Base-by-base conservation (phyloP, 768 basidiomycete genomes). In the Tylopilus rubrobrunneus region DNA sequence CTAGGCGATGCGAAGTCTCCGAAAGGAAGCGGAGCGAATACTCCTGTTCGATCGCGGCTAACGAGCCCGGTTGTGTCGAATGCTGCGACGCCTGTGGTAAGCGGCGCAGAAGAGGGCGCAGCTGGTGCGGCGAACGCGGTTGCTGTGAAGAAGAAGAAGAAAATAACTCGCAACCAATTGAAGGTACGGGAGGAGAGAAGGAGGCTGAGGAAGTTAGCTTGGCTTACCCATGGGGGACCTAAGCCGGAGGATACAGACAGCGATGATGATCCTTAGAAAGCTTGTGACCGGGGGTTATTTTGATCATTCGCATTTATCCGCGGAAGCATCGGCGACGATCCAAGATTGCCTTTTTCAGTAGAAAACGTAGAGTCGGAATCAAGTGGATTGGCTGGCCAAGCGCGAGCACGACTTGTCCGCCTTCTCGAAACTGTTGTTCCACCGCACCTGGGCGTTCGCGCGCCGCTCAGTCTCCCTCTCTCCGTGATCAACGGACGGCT, bases 141-240 rank as follows among this genome's bases (percentile, higher is more conserved):
- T 37, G 65, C 28, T 45, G 49, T 75, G 48, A 86, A 77, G 73
- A 92, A 87, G 78, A 92, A 94, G 78, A 96, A 96, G 79, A 96
- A 93, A 75, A 37, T 78, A 68, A 92, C 90, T n/a, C 81, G 90
- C 45, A 93, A 93, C 71, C 90, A 96, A 69, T 25, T 87, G 58
- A 98, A 98, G 72, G 91, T 81, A 6, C 86, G 83, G 70, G 93
- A 94, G 69, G 95, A 94, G 70, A 78, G 95, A 56, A 78, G 90
- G 67, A 78, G 85, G 64, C 66, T 84, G 64, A 79, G 92, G 63
- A 92, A 92, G 75, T 67, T 94, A 55, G 75, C 81, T 52, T 96
- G 93, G 93, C 74, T 96, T 55, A 84, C 78, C 28, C 81, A 81
- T 64, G 93, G 93, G 49, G 93, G 93, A 4, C 79, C 83, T 43